Percentiles rank a stretch among this genome's conserved stretches.
Evolutionary conservation across 306 rosid species (phyloP).

Genomic region (Pterocarpus macrocarpus): DNA sequence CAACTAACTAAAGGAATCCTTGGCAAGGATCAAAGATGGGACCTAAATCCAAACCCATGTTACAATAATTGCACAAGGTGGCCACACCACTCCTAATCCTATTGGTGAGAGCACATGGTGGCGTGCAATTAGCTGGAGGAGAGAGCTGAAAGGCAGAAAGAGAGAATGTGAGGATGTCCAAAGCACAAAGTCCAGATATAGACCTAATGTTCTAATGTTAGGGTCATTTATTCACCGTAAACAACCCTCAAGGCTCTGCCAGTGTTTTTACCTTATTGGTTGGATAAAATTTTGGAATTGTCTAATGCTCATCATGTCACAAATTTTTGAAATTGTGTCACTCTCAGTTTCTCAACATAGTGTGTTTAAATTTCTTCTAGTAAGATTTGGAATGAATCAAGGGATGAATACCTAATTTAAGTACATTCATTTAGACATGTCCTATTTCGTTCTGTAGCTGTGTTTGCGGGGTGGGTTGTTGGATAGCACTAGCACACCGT

Average conservation of each 20-base stretch:
- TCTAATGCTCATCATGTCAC: neutral
- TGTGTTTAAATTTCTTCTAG: neutral
- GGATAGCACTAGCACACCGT: conserved; percentile 1
- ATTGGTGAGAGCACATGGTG: neutral
- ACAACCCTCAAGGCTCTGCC: neutral
- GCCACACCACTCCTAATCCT: conserved; percentile 36
- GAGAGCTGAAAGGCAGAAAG: neutral
- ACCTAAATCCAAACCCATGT: conserved; percentile 22
- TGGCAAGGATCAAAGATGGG: conserved; percentile 36
- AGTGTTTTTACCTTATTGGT: neutral
- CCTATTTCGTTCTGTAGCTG: neutral
- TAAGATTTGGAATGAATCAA: conserved; percentile 1
- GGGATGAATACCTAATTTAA: conserved; percentile 38
- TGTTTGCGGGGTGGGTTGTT: conserved; percentile 39
- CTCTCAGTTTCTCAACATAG: neutral
- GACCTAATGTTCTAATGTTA: neutral
- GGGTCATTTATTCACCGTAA: neutral
- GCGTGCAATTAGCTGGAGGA: neutral
- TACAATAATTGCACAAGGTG: conserved; percentile 23
- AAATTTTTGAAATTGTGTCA: neutral
- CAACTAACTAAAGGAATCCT: conserved; percentile 20
- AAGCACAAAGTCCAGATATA: neutral
- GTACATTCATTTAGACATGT: conserved; percentile 5
- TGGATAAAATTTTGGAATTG: neutral
- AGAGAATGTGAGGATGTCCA: neutral